Base-by-base conservation (phyloP, 257 asterid species). In the Gentiana macrophylla region DNA sequence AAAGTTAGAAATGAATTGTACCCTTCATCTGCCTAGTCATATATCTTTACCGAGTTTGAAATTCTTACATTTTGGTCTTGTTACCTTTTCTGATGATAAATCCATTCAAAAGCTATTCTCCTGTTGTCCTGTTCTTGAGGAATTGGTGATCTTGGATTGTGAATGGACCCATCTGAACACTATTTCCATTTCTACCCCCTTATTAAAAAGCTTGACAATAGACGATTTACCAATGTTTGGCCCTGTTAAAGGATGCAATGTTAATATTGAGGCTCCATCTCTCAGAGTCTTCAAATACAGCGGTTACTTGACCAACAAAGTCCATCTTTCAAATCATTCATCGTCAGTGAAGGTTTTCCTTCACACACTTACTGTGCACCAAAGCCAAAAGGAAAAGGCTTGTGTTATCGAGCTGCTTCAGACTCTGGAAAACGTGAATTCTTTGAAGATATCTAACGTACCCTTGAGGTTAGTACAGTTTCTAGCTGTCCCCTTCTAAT, bases 131-230 rank as follows among this genome's bases (percentile, higher is more conserved):
- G 49, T 58, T 49, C 84, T 77, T 37, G 72, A 61, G 61, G 84
- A 77, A 67, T 67, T 80, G 72, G 78, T 70, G 44, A 57, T 80
- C 49, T 61, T 80, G 66, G 81, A 80, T 61, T 80, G 86, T 53
- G 81, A 74, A 15, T 74, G 86, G 86, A 62, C 60, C 56, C 64
- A 72, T 47, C 43, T 77, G 70, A 77, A 62, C 54, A 59, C 38
- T 13, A 60, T 77, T 47, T 8, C 72, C 1, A 70, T 80, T 52
- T 67, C 70, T 12, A 74, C 77, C 38, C 75, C 82, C 59, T 69
- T 84, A 37, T 67, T 80, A 48, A 77, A 67, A 74, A 72, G 66
- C 35, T 70, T 77, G 67, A 70, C 60, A 62, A 74, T 80, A n/a
- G 87, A 77, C 8, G 84, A 74, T 55, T 62, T 72, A 35, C 86